A percentile compares a stretch with the other conserved stretches of the same genome.
phyloP scores from a whole-genome alignment of 345 rosid genomes.

The Eutrema heterophyllum region DNA sequence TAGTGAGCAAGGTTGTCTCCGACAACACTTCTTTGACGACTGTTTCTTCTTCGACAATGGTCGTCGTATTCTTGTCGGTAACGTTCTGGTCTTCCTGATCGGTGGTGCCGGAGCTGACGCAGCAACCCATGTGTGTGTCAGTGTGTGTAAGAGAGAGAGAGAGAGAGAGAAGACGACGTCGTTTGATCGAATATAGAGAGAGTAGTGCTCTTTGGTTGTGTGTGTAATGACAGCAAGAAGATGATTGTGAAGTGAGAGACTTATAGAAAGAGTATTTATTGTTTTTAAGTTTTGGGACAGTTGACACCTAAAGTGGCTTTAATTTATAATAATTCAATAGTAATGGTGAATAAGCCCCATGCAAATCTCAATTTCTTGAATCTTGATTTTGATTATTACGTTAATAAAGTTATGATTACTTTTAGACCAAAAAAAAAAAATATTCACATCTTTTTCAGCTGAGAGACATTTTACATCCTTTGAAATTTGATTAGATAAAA shows the following conservation, averaged over 20 bases:
- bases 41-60: slow-evolving; percentile 56
- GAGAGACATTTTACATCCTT: neutral
- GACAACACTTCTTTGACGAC: slow-evolving; percentile 86
- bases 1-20: slow-evolving; percentile 40
- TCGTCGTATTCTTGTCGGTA: slow-evolving; percentile 17
- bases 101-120: slow-evolving; percentile 41
- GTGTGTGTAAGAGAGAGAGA: neutral
- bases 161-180: neutral
- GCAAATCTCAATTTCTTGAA: slow-evolving; percentile 19
- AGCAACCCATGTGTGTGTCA: slow-evolving; percentile 67
- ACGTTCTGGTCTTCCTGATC: neutral
- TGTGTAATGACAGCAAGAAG: slow-evolving; percentile 10
- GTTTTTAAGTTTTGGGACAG: slow-evolving; percentile 22
- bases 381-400: neutral
- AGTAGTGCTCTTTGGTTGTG: slow-evolving; percentile 15
- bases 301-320: slow-evolving; percentile 21
- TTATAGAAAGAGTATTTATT: slow-evolving; percentile 21
- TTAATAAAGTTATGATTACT: neutral
- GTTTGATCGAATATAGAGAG: slow-evolving; percentile 13
- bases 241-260: slow-evolving; percentile 25
- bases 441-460: neutral
- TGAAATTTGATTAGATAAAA: neutral
- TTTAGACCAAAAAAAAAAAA: neutral
- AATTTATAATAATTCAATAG: neutral
- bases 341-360: slow-evolving; percentile 12